Base-by-base conservation (phyloP, 129 eudicot genomes). In the Sambucus nigra region DNA sequence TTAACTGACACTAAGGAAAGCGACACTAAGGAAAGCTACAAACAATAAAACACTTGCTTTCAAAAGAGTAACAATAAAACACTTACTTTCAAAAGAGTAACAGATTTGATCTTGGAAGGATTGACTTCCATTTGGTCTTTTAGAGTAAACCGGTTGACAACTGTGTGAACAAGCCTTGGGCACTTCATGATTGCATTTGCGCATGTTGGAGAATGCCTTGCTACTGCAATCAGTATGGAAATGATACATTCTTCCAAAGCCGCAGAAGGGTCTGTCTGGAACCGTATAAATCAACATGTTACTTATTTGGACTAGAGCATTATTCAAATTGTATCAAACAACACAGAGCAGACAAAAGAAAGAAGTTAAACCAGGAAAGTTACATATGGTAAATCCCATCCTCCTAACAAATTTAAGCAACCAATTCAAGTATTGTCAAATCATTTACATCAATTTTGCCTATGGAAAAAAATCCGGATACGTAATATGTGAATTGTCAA, bases 141-240 rank as follows among this genome's bases (percentile, higher is more conserved):
- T 51, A 63, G 51, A 18, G 72, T 51, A 59, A 91, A 91, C 64
- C 91, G 74, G 54, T 69, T 59, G 12, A 78, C 74, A 62, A 91
- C 28, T 17, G 76, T 76, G 61, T 86, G 75, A 66, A 91, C 76
- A 69, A 91, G 94, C 80, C 85, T 79, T 53, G 70, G 74, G 53
- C 89, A 82, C 40, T 77, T 87, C 78, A 73, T 65, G 35, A 91
- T 60, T 76, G 94, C 95, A 77, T 80, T 76, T 62, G 94, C 78
- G 69, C 94, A 86, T 53, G 94, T 73, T 32, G 94, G 94, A 31
- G 99, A 86, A 76, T 86, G 94, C 66, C 95, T 80, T 58, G 87
- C 94, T 62, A 91, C 46, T 51, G 95, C 95, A 59, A 91, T 58
- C 61, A 86, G 68, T 66, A 82, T 77, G n/a, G 95, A 71, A 25